Percentiles rank a stretch among this genome's conserved stretches.
phyloP scores from a whole-genome alignment of 768 basidiomycete genomes.

The Dentipellis sp. region DNA sequence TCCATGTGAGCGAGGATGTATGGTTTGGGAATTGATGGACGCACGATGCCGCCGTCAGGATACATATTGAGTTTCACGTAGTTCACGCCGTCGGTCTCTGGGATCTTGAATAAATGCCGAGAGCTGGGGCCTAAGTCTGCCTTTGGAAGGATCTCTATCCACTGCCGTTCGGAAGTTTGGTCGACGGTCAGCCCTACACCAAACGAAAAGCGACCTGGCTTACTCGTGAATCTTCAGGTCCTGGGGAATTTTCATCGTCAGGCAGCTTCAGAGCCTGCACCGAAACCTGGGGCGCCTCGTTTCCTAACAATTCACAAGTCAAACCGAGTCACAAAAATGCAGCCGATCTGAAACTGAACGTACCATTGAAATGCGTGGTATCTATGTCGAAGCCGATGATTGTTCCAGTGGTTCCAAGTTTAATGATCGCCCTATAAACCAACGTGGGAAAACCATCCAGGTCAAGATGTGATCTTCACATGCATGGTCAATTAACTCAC shows the following conservation, averaged over 20 bases:
- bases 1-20: slow-evolving; percentile 2
- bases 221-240: slow-evolving; percentile 44
- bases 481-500: slow-evolving; percentile 28
- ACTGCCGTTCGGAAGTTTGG: slow-evolving; percentile 34
- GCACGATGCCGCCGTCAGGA: slow-evolving; percentile 94
- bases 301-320: slow-evolving; percentile 38
- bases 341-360: slow-evolving; percentile 1
- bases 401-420: slow-evolving; percentile 68
- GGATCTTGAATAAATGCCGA: slow-evolving; percentile 80
- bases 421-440: slow-evolving; percentile 72
- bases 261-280: slow-evolving; percentile 49
- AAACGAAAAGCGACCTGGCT: slow-evolving; percentile 14
- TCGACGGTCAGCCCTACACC: not conserved
- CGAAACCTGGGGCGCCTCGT: slow-evolving; percentile 79
- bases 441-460: not conserved
- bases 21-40: slow-evolving; percentile 19
- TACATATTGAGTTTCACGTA: slow-evolving; percentile 92
- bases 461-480: not conserved
- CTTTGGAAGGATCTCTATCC: slow-evolving; percentile 72
- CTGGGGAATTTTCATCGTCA: slow-evolving; percentile 30
- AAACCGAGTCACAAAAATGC: not conserved
- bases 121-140: slow-evolving; percentile 73
- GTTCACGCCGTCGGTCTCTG: slow-evolving; percentile 43
- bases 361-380: slow-evolving; percentile 90
- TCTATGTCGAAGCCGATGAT: slow-evolving; percentile 88